Percentiles rank a stretch among this genome's conserved stretches.
These are phyloP conservation scores for Xylaria sp. DNA, from an alignment of 2,329 filamentous ascomycete species.

Conservation along the genomic window DNA sequence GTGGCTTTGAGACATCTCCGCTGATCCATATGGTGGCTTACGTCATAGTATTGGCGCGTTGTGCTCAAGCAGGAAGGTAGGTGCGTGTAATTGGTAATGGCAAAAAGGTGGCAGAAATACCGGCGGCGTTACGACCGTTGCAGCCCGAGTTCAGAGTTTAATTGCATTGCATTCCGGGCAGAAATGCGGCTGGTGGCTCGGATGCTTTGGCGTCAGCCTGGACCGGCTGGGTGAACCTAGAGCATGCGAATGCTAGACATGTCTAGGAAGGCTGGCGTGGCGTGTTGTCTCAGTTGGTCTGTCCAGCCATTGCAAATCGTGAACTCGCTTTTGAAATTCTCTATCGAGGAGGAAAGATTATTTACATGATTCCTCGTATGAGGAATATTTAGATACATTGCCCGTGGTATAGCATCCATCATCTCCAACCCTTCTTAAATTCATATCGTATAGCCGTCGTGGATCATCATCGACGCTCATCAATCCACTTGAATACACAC, in stretches of 20 bases:
- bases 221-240: not conserved
- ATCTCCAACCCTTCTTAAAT: not conserved
- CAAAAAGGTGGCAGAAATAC: not conserved
- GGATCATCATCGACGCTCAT: not conserved
- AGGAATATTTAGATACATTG: not conserved
- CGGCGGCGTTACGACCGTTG: not conserved
- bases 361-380: not conserved
- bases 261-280: not conserved
- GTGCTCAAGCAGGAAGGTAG: not conserved
- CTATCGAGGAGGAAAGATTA: not conserved
- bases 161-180: not conserved
- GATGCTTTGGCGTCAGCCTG: not conserved
- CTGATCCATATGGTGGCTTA: not conserved
- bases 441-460: not conserved
- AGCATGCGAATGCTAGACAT: not conserved
- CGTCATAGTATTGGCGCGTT: constrained; percentile 9
- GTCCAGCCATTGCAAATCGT: not conserved
- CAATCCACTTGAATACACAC: not conserved
- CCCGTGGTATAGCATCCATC: not conserved
- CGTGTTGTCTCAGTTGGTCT: not conserved
- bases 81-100: not conserved
- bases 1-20: constrained; percentile 10
- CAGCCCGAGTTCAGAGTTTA: not conserved
- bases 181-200: not conserved
- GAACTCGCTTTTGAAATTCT: not conserved